Conservation (phyloP, 2,329 filamentous ascomycete genomes). For the Colletotrichum caudatum region DNA sequence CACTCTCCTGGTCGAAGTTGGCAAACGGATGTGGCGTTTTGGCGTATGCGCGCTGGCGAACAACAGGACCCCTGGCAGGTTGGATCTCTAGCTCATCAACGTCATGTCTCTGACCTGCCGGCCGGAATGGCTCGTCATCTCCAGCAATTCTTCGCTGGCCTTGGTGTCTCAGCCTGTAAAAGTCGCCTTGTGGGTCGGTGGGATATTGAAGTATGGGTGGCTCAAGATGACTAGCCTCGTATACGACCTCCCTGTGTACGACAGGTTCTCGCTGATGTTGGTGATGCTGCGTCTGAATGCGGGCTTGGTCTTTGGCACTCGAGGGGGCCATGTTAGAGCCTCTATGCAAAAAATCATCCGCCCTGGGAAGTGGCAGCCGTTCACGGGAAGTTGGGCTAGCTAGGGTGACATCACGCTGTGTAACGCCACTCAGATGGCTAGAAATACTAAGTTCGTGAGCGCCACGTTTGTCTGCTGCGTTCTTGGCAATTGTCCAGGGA, state of each 20-base stretch:
- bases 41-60: background rate
- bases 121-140: constrained; percentile 28
- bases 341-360: background rate
- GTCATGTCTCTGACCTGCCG: background rate
- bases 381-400: background rate
- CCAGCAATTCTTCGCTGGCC: constrained; percentile 11
- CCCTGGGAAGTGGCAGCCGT: background rate
- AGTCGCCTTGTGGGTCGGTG: background rate
- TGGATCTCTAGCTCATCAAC: constrained; percentile 1
- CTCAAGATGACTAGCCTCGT: constrained; percentile 4
- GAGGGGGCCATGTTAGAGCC: background rate
- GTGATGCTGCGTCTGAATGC: background rate
- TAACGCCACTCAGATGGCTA: background rate
- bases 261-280: background rate
- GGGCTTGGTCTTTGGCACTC: background rate
- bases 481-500: constrained; percentile 38
- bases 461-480: constrained; percentile 6
- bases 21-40: constrained; percentile 19
- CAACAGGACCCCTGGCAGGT: background rate
- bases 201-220: background rate
- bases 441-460: background rate
- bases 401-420: background rate
- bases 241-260: constrained; percentile 6
- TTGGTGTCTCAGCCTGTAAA: constrained; percentile 9
- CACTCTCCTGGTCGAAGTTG: background rate